Conservation (phyloP, 306 rosid genomes). For the Arachis stenosperma region DNA sequence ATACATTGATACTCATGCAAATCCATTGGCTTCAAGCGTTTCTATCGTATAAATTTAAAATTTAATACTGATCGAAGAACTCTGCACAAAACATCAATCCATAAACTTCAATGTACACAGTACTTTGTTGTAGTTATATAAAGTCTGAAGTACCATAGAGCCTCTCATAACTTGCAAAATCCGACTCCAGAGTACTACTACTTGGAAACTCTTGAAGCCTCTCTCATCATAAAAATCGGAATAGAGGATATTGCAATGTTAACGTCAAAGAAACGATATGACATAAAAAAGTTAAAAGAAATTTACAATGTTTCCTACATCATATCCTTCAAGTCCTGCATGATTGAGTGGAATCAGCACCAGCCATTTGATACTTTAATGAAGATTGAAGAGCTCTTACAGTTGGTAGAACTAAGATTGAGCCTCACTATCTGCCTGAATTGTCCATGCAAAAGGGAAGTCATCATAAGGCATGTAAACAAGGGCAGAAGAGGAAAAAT, state of each 20-base stretch:
- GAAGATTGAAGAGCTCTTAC: conserved; percentile 33
- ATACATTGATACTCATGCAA: neutral
- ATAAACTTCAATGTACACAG: neutral
- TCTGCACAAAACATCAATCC: neutral
- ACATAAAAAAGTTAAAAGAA: neutral
- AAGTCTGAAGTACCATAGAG: neutral
- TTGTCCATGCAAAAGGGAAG: conserved; percentile 32
- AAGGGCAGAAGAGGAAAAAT: conserved; percentile 41
- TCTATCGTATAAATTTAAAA: neutral
- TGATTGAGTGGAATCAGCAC: conserved; percentile 36
- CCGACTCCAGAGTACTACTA: conserved; percentile 31
- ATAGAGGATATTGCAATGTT: conserved; percentile 1
- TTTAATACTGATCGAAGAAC: conserved; percentile 6
- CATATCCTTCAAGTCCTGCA: conserved; percentile 44
- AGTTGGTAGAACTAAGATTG: conserved; percentile 26
- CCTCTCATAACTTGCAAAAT: conserved; percentile 37
- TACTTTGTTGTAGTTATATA: neutral
- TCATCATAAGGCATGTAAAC: conserved; percentile 38
- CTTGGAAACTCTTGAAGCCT: conserved; percentile 32
- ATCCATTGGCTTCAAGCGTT: neutral
- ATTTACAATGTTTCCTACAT: conserved; percentile 52
- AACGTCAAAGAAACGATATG: neutral
- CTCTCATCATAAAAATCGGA: neutral
- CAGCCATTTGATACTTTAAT: neutral
- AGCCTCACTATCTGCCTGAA: conserved; percentile 45